Percentiles rank a stretch among this genome's conserved stretches.
phyloP scores from a whole-genome alignment of 2,329 filamentous ascomycete species.

The Colletotrichum sp. region DNA sequence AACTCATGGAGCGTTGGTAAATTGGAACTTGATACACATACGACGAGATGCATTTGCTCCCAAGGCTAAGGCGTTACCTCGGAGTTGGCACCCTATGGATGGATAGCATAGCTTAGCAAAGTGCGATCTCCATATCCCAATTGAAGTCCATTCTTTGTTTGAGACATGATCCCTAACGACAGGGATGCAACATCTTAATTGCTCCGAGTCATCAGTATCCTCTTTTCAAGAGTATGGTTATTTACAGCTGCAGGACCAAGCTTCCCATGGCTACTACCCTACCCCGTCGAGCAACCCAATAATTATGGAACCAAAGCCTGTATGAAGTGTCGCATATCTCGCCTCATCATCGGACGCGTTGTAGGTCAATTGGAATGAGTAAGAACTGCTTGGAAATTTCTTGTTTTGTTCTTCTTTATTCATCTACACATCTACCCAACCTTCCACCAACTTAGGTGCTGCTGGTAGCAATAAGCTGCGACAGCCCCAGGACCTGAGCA shows the following conservation, averaged over 20 bases:
- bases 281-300: not conserved
- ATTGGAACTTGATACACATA: not conserved
- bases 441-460: not conserved
- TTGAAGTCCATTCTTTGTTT: not conserved
- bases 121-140: not conserved
- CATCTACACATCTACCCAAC: not conserved
- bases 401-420: not conserved
- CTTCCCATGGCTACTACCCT: not conserved
- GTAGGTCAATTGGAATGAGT: accelerated
- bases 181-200: not conserved
- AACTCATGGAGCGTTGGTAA: not conserved
- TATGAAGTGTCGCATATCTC: not conserved
- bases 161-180: not conserved
- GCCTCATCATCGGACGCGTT: accelerated
- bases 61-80: not conserved
- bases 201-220: not conserved
- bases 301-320: not conserved
- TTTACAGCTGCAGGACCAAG: not conserved
- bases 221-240: not conserved
- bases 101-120: not conserved
- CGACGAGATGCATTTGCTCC: not conserved
- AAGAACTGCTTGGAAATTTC: not conserved
- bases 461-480: slow-evolving; percentile 8
- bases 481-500: slow-evolving; percentile 6
- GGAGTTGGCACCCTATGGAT: not conserved